Percentiles rank a stretch among this genome's conserved stretches.
Evolutionary conservation across 2,329 filamentous ascomycete species (phyloP).

Genomic region (Aspergillus bombycis): DNA sequence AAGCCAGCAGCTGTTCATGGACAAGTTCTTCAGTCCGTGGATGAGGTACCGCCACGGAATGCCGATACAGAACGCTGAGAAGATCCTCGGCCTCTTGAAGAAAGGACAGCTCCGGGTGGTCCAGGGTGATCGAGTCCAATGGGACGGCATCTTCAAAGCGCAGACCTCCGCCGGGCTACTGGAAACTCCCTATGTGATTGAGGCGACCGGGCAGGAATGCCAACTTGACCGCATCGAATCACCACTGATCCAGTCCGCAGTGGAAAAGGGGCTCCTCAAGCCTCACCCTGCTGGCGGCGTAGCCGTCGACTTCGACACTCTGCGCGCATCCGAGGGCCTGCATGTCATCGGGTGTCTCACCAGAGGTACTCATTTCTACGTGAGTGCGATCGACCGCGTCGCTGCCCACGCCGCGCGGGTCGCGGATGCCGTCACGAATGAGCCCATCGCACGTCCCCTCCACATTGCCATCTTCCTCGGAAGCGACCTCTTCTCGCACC

Average conservation of each 20-base stretch:
- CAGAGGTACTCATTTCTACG: conserved; percentile 15
- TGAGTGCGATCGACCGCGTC: conserved; percentile 14
- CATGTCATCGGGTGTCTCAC: conserved; percentile 14
- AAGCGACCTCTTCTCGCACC: conserved; percentile 10
- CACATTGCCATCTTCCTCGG: conserved; percentile 16
- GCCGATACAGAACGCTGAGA: conserved; percentile 12
- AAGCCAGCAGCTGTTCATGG: conserved; percentile 12
- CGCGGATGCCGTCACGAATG: conserved; percentile 12
- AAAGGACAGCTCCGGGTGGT: conserved; percentile 11
- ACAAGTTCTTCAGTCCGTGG: conserved; percentile 16
- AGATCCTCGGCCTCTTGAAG: conserved; percentile 9
- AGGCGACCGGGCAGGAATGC: conserved; percentile 15
- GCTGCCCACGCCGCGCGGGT: conserved; percentile 14
- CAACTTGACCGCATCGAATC: conserved; percentile 10
- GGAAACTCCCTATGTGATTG: conserved; percentile 14
- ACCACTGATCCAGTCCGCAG: conserved; percentile 12
- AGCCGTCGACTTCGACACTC: conserved; percentile 12
- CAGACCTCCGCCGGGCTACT: conserved; percentile 6
- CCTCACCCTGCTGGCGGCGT: conserved; percentile 13
- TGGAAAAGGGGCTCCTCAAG: conserved; percentile 9
- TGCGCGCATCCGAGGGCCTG: conserved; percentile 10
- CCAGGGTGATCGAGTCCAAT: conserved; percentile 9
- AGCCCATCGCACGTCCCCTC: conserved; percentile 6
- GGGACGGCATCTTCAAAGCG: conserved; percentile 8
- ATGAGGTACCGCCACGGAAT: conserved; percentile 17